A percentile compares a stretch with the other conserved stretches of the same genome.
Conservation (phyloP, 2,329 filamentous ascomycete species). For the Colletotrichum sp. region DNA sequence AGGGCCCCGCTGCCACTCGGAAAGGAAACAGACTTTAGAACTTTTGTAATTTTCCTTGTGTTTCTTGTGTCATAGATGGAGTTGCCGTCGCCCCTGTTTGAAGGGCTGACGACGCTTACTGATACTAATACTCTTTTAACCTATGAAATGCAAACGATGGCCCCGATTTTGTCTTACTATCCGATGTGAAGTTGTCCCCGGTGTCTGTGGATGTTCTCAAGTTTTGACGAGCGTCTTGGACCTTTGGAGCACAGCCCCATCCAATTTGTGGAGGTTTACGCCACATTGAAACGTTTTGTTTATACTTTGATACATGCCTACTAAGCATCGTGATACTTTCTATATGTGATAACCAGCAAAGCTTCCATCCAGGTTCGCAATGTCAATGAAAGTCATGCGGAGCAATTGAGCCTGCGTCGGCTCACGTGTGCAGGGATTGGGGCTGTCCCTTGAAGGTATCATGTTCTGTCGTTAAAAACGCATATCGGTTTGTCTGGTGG, state of each 20-base stretch:
- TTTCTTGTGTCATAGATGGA: constrained; percentile 19
- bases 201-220: neutral
- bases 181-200: neutral
- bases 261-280: neutral
- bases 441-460: neutral
- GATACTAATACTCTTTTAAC: constrained; percentile 19
- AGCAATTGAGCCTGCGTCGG: neutral
- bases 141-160: neutral
- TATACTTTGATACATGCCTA: neutral
- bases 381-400: neutral
- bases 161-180: neutral
- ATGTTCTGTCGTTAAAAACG: neutral
- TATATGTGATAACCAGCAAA: neutral
- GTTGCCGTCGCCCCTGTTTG: neutral
- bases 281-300: neutral
- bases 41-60: constrained; percentile 19
- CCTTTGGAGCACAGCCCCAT: neutral
- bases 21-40: constrained; percentile 11
- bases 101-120: neutral
- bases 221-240: neutral
- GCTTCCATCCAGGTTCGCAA: neutral
- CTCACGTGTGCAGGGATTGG: neutral
- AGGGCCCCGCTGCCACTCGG: neutral
- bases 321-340: neutral
- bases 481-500: neutral